Evolutionary conservation across 2,329 filamentous ascomycete species (phyloP), one percentile per base, ranked within the genome.

Genomic region (Sporothrix variecibatus): DNA sequence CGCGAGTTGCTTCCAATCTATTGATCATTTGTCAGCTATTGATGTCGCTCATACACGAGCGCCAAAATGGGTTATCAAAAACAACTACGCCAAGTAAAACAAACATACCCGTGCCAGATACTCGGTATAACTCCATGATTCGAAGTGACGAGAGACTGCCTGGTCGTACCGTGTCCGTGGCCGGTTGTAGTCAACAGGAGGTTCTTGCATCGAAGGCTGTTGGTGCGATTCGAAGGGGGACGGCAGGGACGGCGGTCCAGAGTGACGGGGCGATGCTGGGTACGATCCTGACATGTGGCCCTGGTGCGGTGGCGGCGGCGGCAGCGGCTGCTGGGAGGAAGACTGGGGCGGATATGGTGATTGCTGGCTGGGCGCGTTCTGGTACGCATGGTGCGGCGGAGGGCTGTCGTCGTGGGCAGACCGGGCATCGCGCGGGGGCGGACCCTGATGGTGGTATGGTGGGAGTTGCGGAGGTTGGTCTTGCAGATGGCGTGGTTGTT

Each of bases 71-170:
- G 71, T 72, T 23, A 68, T 40, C 60, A 12, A 38, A 17, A 12
- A 31, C 9, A 12, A 7, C 34, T 8, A 64, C n/a, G 3, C 34
- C 1, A 43, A 11, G 12, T 12, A 2, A 51, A 26, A 56, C 2
- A 56, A 12, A 82, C 85, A 76, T 80, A 89, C 88, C 78, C 85
- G 83, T 74, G 83, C 82, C 4, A 90, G 80, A 26, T 84, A 85
- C 67, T 89, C 87, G 40, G 84, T 82, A 73, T 90, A 90, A 46
- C 82, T 84, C 85, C 86, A 88, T 17, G 84, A 83, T 76, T 89
- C 86, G 40, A 88, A 85, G 73, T 86, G 85, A 62, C 86, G 82
- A 73, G 84, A 84, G 1, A 87, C 78, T 2, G 84, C 81, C 49
- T 75, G 74, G 40, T 76, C 76, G 26, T 76, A 76, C 2, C 74